Evolutionary conservation across 176 grass and related monocot species (phyloP), one percentile per base, ranked within the genome.

Genomic region (Themeda triandra): DNA sequence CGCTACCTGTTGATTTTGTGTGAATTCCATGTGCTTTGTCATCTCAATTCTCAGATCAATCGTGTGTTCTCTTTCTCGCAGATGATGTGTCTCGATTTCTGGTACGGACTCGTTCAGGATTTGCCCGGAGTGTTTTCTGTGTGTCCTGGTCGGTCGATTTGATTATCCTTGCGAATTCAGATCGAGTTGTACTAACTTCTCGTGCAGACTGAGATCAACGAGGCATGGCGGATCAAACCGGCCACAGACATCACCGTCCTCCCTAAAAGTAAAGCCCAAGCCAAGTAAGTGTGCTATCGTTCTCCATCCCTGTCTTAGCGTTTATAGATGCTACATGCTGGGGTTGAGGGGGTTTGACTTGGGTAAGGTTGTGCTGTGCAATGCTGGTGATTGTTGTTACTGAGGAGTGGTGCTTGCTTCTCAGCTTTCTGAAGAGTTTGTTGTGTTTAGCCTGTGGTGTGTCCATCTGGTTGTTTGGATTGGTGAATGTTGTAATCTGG

Each of bases 201-300:
- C 65, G 4, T 24, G 33, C 86, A 98, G 96, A 19, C 80, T 29
- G 96, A 95, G 62, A 84, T 98, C 64, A 98, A 93, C 41, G 87
- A 85, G 24, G 85, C 77, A 30, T 88, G 96, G 93, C 87, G 69
- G 87, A 18, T 81, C 46, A 95, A 93, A 69, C 86, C 86, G n/a
- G 86, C 75, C 13, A 39, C 41, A 11, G 89, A 95, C 51, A 69
- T 63, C 70, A 92, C 87, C 37, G 63, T 92, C 29, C 92, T 98
- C 17, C 91, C 91, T 4, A 95, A 92, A 83, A 83, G 91, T 31
- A 98, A 98, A 92, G 35, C 87, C 10, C 91, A 93, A 82, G 96
- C 96, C 77, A 98, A 91, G 96, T 98, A 86, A 81, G 75, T 72
- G 56, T 1, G 19, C n/a, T 62, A 8, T 54, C n/a, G 17, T 31